Percentiles rank a stretch among this genome's conserved stretches.
Conservation (phyloP, 129 eudicot genomes). For the Calendula officinalis region DNA sequence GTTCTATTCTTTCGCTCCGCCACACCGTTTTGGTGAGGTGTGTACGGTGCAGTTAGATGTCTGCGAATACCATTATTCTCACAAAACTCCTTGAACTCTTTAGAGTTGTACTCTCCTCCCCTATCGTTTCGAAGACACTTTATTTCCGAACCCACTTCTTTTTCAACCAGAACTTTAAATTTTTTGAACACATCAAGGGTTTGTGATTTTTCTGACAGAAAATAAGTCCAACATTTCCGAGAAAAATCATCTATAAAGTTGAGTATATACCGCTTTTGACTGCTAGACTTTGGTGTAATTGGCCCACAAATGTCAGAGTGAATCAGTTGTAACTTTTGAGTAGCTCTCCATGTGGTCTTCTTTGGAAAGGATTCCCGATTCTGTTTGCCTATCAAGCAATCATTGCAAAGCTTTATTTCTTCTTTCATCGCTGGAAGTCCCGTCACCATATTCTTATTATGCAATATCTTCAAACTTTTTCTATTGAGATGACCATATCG, state of each 20-base stretch:
- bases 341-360: too few species aligned
- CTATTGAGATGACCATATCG: slow-evolving; percentile 11
- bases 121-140: neutral
- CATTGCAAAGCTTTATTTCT: neutral
- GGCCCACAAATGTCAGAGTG: slow-evolving; percentile 14
- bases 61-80: neutral
- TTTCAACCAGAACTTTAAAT: neutral
- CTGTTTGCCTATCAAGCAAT: slow-evolving; percentile 13
- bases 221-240: slow-evolving; percentile 13
- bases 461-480: neutral
- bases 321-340: slow-evolving; percentile 7
- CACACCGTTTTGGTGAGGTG: slow-evolving; percentile 4
- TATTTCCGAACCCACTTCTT: neutral
- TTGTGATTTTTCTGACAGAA: slow-evolving; percentile 5
- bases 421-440: slow-evolving; percentile 3
- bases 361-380: slow-evolving; percentile 1
- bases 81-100: neutral
- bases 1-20: too few species aligned
- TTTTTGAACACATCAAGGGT: neutral
- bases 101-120: too few species aligned
- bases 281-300: neutral
- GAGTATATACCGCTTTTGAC: neutral
- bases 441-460: neutral
- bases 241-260: slow-evolving; percentile 20
- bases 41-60: neutral